A percentile compares a stretch with the other conserved stretches of the same genome.
Evolutionary conservation across 2,329 filamentous ascomycete genomes (phyloP).

Genomic region (Lasiodiplodia sp.): DNA sequence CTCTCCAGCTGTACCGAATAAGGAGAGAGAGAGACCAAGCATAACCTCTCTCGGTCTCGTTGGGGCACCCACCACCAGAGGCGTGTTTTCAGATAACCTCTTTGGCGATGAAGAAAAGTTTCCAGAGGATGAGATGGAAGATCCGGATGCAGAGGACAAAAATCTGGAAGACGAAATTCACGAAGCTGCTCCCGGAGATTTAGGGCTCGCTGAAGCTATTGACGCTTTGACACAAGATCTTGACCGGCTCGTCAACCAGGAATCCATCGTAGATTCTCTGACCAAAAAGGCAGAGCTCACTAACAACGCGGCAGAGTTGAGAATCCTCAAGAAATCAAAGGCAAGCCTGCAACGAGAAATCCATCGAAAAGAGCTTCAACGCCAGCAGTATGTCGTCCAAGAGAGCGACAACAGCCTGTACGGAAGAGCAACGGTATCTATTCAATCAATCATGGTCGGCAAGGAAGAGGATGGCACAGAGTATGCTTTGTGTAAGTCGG

Average conservation of each 20-base stretch:
- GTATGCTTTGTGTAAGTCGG: conserved; percentile 76
- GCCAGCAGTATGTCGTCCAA: conserved; percentile 96
- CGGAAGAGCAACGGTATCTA: conserved; percentile 85
- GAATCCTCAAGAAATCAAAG: conserved; percentile 92
- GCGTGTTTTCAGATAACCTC: conserved; percentile 92
- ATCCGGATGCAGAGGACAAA: conserved; percentile 66
- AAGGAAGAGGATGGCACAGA: conserved; percentile 92
- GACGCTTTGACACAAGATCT: conserved; percentile 88
- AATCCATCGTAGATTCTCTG: conserved; percentile 88
- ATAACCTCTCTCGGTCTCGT: conserved; percentile 91
- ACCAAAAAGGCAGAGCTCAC: conserved; percentile 95
- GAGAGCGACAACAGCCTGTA: conserved; percentile 98
- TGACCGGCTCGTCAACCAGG: conserved; percentile 84
- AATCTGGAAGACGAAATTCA: conserved; percentile 83
- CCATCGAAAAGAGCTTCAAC: conserved; percentile 89
- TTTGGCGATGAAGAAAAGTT: conserved; percentile 90
- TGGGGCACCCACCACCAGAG: conserved; percentile 83
- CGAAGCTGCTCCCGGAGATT: conserved; percentile 91
- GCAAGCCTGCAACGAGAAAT: conserved; percentile 92
- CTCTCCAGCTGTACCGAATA: conserved; percentile 52
- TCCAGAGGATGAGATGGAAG: conserved; percentile 84
- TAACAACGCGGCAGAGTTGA: conserved; percentile 91
- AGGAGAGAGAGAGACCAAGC: conserved; percentile 73
- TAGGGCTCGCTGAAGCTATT: conserved; percentile 93
- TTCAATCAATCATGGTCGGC: conserved; percentile 92